Evolutionary conservation across 2,329 filamentous ascomycete species (phyloP), one percentile per base, ranked within the genome.

Genomic region (Kalaharituber pfeilii): DNA sequence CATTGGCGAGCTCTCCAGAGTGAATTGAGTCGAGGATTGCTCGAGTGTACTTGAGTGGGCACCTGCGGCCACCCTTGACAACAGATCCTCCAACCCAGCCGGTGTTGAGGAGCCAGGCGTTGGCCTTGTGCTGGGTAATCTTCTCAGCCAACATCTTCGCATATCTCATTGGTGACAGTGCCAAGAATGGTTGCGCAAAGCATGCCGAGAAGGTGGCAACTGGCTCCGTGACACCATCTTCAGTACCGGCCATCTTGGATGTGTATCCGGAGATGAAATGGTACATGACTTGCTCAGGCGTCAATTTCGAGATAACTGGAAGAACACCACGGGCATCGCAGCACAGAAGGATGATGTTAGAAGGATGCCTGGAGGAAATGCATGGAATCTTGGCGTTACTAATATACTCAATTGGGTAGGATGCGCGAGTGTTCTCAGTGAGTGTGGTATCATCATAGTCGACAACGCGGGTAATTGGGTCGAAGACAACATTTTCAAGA

Each of bases 211-310:
- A 98, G 66, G 91, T 98, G 24, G 91, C 91, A 73, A 96, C 86
- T 61, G 91, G 91, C 74, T 98, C 91, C 8, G 85, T 93, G 62
- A 98, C 81, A 67, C 91, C 91, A 62, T 95, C 86, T 74, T 98
- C 91, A 29, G 91, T 98, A 67, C 91, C 91, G 62, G 91, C 91
- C 91, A 98, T 98, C 82, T 98, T 98, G 68, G 89, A 96, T 61
- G 91, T 98, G 78, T 98, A 98, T 65, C 91, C 91, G 18, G 86
- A 94, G 73, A 98, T 98, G 81, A 98, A 98, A 78, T 98, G 91
- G 82, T 96, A 98, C 89, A 98, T 94, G 33, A 53, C 52, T 75
- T 96, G 91, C 66, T 86, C 80, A 61, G 83, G 79, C 75, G 84
- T 81, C 69, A 98, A 83, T 78, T 96, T 96, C 66, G 87, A 95